Conservation (phyloP, 2,329 filamentous ascomycete species). For the Saccharata proteae region DNA sequence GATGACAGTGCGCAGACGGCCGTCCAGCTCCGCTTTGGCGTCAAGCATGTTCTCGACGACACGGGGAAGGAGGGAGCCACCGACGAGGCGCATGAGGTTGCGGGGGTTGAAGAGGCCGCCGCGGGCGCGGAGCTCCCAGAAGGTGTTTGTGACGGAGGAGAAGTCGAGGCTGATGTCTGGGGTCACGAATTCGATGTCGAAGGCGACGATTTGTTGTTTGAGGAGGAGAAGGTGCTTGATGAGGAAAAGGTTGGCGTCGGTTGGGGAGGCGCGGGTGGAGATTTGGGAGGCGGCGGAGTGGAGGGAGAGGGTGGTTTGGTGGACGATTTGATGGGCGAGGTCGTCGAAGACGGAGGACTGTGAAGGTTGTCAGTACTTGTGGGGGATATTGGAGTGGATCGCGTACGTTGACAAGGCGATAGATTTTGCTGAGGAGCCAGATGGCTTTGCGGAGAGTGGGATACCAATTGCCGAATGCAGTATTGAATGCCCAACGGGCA, state of each 20-base stretch:
- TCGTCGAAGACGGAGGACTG: conserved; percentile 59
- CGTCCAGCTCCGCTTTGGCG: conserved; percentile 56
- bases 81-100: conserved; percentile 48
- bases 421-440: conserved; percentile 57
- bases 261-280: conserved; percentile 47
- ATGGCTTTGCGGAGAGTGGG: conserved; percentile 55
- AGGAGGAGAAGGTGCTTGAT: conserved; percentile 89
- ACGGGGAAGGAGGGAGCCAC: conserved; percentile 46
- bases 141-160: conserved; percentile 51
- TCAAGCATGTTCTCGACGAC: conserved; percentile 63
- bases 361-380: conserved; percentile 12
- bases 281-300: conserved; percentile 64
- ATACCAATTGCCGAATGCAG: conserved; percentile 50
- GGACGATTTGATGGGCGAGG: conserved; percentile 69
- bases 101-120: conserved; percentile 55
- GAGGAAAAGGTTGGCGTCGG: conserved; percentile 81
- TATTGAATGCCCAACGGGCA: conserved; percentile 41
- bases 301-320: conserved; percentile 77
- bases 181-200: conserved; percentile 73
- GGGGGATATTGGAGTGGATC: conserved; percentile 6
- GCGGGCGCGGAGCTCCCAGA: conserved; percentile 54
- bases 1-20: conserved; percentile 48
- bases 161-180: conserved; percentile 52
- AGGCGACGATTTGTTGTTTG: conserved; percentile 89
- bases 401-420: conserved; percentile 53